Base-by-base conservation (phyloP, 257 asterid genomes). In the Nyctanthes arbortristis region DNA sequence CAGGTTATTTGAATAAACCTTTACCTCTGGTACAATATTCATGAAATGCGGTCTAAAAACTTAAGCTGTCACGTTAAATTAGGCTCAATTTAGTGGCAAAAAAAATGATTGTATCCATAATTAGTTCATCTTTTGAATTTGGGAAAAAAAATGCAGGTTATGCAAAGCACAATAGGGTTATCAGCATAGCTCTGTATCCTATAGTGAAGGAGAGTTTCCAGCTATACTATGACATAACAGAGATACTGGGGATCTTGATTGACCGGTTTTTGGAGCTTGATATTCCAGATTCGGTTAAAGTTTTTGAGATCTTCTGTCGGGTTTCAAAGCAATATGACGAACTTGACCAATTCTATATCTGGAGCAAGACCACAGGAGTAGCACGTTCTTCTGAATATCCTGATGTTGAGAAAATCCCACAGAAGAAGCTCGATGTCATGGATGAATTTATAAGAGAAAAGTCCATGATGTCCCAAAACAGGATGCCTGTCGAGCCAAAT, bases 201-300 rank as follows among this genome's bases (percentile, higher is more conserved):
- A 43, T 88, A 1, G 87, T 89, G 24, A 91, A 81, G 69, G 98
- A 94, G 22, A 91, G 99, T 69, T 94, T 89, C 75, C 89, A 81
- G 62, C 75, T 94, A 7, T 84, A 82, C 70, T 80, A 88, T 34
- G 91, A 85, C 74, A 84, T 92, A 52, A 77, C 93, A 2, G 99
- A 94, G 67, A 84, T 87, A 13, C 43, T 90, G 74, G 90, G 85
- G 0, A 70, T 85, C 61, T 67, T 91, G 75, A 83, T 92, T 34
- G 96, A 92, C 64, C 81, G 91, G 24, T 94, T 94, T 83, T 87
- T 88, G 90, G 82, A 89, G 84, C 94, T 94, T 10, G 88, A 90
- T 6, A 43, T 88, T 4, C 84, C 92, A 0, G 87, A 86, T 54
- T 88, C 96, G 75, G 74, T 78, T 0, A 88, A 79, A 40, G 92